These are phyloP conservation scores for Chlorella sp. DNA, from an alignment of 139 green algal genomes.

Conservation along the genomic window DNA sequence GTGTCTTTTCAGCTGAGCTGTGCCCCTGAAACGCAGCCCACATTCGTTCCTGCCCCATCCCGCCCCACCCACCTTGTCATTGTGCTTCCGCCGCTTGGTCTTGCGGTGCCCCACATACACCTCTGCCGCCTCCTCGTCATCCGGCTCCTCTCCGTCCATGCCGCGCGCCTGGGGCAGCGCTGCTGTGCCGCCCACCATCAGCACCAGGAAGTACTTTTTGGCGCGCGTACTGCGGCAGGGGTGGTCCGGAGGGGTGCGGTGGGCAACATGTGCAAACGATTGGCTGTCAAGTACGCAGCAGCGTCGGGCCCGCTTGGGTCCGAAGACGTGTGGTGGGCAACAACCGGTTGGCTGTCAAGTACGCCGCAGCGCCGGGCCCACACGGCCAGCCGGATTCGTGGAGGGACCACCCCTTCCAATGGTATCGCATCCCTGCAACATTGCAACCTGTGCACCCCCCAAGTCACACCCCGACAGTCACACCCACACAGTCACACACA, in stretches of 20 bases:
- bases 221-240: conserved; percentile 68
- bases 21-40: too few species aligned
- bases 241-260: too few species aligned
- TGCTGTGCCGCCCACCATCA: conserved; percentile 86
- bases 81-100: conserved; percentile 48
- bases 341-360: not conserved
- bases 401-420: too few species aligned
- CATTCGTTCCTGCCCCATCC: too few species aligned
- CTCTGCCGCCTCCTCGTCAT: conserved; percentile 33
- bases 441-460: too few species aligned
- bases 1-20: too few species aligned
- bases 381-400: not conserved
- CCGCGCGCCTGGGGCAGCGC: conserved; percentile 58
- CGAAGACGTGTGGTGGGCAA: too few species aligned
- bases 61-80: not conserved
- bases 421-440: too few species aligned
- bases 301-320: too few species aligned
- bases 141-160: conserved; percentile 50
- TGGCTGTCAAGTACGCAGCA: not conserved
- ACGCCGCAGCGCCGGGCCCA: not conserved
- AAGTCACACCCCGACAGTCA: too few species aligned
- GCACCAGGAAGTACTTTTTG: conserved; percentile 98
- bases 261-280: too few species aligned
- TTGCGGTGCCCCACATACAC: conserved; percentile 44
- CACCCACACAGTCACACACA: not conserved